phyloP scores from a whole-genome alignment of 2,329 filamentous ascomycete species.

The Bertia moriformis region DNA sequence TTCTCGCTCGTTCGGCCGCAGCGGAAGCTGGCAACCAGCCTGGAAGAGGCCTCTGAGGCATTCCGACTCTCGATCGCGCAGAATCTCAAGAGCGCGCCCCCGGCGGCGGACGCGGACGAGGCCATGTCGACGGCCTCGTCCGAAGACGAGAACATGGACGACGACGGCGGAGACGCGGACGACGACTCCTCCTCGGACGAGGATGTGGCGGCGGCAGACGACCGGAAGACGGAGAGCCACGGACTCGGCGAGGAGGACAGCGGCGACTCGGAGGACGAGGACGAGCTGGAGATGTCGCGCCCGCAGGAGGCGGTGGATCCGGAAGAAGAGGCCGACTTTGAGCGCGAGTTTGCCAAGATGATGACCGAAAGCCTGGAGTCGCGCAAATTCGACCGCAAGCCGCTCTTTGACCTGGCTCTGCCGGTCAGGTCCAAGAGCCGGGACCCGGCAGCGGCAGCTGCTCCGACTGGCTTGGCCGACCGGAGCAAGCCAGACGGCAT shows the following conservation, averaged over 20 bases:
- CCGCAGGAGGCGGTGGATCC: conserved; percentile 83
- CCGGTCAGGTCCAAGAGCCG: conserved; percentile 65
- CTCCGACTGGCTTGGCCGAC: too few species aligned
- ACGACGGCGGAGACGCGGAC: conserved; percentile 46
- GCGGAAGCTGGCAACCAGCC: conserved; percentile 71
- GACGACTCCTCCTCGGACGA: conserved; percentile 30
- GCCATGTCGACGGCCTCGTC: conserved; percentile 55
- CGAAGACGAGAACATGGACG: conserved; percentile 56
- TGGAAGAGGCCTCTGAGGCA: conserved; percentile 68
- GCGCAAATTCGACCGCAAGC: conserved; percentile 87
- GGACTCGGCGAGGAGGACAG: conserved; percentile 26
- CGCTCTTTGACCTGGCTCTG: conserved; percentile 90
- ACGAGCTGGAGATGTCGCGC: conserved; percentile 80
- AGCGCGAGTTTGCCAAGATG: conserved; percentile 93
- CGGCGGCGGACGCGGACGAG: conserved; percentile 53
- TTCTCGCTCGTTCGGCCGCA: conserved; percentile 75
- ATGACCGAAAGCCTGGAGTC: conserved; percentile 96
- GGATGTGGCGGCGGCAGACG: conserved; percentile 23
- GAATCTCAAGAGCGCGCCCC: conserved; percentile 63
- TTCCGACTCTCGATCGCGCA: conserved; percentile 82
- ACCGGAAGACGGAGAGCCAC: conserved; percentile 5
- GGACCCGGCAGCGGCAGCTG: conserved; percentile 28
- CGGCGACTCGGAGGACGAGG: conserved; percentile 43
- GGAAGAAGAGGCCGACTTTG: conserved; percentile 90
- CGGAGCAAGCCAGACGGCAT: conserved; percentile 33